A percentile compares a stretch with the other conserved stretches of the same genome.
These are phyloP conservation scores for Hemisphaericaspora subhashii DNA, from an alignment of 1,139 yeast genomes.

Conservation along the genomic window DNA sequence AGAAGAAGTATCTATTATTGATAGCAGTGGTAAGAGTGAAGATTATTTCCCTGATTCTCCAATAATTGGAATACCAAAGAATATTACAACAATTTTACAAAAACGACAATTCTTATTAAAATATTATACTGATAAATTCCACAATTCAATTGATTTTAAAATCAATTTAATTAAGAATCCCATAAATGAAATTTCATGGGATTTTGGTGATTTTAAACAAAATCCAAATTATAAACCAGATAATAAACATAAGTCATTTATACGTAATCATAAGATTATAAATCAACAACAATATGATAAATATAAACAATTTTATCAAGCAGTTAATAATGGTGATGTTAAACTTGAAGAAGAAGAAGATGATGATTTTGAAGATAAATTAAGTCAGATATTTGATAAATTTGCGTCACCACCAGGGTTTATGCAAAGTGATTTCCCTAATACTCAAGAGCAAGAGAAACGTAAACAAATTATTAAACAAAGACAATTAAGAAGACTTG, in stretches of 20 bases:
- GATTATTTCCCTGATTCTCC: constrained; percentile 2
- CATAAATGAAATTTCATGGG: constrained; percentile 36
- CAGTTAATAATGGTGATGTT: constrained; percentile 19
- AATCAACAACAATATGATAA: constrained; percentile 31
- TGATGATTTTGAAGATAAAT: constrained; percentile 23
- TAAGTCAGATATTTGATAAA: constrained; percentile 36
- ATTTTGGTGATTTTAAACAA: constrained; percentile 45
- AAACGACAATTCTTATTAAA: constrained; percentile 29
- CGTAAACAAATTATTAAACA: constrained; percentile 17
- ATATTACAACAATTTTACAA: constrained; percentile 26
- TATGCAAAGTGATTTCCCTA: constrained; percentile 62
- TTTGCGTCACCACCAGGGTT: constrained; percentile 68
- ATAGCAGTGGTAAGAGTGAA: not conserved
- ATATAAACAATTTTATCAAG: constrained; percentile 27
- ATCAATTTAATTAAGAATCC: constrained; percentile 31
- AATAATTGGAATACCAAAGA: constrained; percentile 10
- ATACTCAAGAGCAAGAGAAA: constrained; percentile 48
- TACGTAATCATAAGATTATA: constrained; percentile 14
- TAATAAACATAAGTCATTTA: constrained; percentile 6
- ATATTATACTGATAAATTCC: constrained; percentile 25
- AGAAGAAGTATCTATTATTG: constrained; percentile 13
- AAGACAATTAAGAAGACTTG: constrained; percentile 20
- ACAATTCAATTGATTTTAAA: constrained; percentile 18
- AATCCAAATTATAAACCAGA: constrained; percentile 30
- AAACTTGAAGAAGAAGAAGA: constrained; percentile 21